phyloP scores from a whole-genome alignment of 805 yeast genomes.

The Wickerhamiella kazuoi region DNA sequence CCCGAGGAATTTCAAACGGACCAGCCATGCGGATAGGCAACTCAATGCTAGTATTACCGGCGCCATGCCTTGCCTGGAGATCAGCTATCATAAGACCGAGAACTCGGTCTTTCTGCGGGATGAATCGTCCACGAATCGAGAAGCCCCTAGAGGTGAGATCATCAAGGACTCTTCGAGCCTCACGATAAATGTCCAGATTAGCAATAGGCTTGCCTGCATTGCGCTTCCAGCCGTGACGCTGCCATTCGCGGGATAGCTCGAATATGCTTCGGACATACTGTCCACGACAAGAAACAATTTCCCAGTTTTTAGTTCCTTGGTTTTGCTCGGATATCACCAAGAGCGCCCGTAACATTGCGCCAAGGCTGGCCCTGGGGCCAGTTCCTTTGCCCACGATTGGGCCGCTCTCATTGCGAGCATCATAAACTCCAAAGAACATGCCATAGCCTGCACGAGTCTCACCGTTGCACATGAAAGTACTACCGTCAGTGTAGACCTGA shows the following conservation, averaged over 20 bases:
- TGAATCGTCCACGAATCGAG: slow-evolving; percentile 2
- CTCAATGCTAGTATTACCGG: slow-evolving; percentile 6
- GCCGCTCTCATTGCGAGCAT: slow-evolving; percentile 8
- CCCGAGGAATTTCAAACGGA: slow-evolving; percentile 1
- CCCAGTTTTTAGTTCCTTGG: slow-evolving; percentile 6
- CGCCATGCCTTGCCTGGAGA: slow-evolving; percentile 6
- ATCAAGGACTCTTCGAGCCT: slow-evolving; percentile 5
- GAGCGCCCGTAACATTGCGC: slow-evolving; percentile 7
- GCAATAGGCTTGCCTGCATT: slow-evolving; percentile 6
- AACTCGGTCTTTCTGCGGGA: slow-evolving; percentile 3
- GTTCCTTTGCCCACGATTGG: slow-evolving; percentile 6
- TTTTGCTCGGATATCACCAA: background rate
- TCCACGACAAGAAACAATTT: slow-evolving; percentile 6
- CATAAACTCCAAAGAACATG: slow-evolving; percentile 6
- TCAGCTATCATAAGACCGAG: slow-evolving; percentile 7
- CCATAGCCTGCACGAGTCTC: slow-evolving; percentile 7
- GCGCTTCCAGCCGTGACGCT: slow-evolving; percentile 5
- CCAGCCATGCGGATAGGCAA: background rate
- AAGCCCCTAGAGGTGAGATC: slow-evolving; percentile 2
- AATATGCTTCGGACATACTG: slow-evolving; percentile 6
- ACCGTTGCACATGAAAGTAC: slow-evolving; percentile 2
- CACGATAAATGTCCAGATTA: slow-evolving; percentile 6
- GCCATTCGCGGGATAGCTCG: slow-evolving; percentile 1
- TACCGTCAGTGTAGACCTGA: slow-evolving; percentile 6
- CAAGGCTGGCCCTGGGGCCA: slow-evolving; percentile 7